These are phyloP conservation scores for Ophiostoma ulmi DNA, from an alignment of 2,329 filamentous ascomycete genomes.

Conservation along the genomic window DNA sequence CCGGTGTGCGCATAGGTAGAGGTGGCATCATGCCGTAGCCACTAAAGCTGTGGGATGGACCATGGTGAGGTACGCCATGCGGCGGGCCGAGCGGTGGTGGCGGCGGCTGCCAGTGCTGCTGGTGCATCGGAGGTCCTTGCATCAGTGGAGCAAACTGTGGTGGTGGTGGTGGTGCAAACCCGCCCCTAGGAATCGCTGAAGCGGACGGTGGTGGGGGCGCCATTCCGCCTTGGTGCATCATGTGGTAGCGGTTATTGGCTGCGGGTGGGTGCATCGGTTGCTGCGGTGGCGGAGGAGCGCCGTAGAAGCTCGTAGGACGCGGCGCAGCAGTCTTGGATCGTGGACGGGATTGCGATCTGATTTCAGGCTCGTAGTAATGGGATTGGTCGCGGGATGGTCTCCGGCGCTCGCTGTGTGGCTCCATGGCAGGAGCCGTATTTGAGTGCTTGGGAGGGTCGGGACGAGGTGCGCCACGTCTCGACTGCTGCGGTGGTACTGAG, in stretches of 20 bases:
- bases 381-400: constrained; percentile 37
- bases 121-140: background rate
- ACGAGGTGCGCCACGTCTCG: constrained; percentile 30
- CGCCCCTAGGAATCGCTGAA: background rate
- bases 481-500: constrained; percentile 29
- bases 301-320: constrained; percentile 39
- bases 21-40: constrained; percentile 20
- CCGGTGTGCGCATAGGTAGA: constrained; percentile 9
- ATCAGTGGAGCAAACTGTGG: background rate
- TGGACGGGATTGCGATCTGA: constrained; percentile 35
- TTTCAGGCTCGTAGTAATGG: constrained; percentile 39
- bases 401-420: constrained; percentile 29
- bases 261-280: constrained; percentile 34
- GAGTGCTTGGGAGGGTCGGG: constrained; percentile 33
- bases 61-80: background rate
- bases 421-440: constrained; percentile 37
- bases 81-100: constrained; percentile 6
- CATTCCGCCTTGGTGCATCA: constrained; percentile 28
- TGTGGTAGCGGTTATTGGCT: constrained; percentile 36
- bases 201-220: constrained; percentile 15
- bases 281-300: constrained; percentile 25
- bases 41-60: background rate
- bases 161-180: constrained; percentile 19
- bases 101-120: constrained; percentile 19
- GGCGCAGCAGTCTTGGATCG: constrained; percentile 36